phyloP scores from a whole-genome alignment of 257 asterid species.

The Solanum infundibuliforme region DNA sequence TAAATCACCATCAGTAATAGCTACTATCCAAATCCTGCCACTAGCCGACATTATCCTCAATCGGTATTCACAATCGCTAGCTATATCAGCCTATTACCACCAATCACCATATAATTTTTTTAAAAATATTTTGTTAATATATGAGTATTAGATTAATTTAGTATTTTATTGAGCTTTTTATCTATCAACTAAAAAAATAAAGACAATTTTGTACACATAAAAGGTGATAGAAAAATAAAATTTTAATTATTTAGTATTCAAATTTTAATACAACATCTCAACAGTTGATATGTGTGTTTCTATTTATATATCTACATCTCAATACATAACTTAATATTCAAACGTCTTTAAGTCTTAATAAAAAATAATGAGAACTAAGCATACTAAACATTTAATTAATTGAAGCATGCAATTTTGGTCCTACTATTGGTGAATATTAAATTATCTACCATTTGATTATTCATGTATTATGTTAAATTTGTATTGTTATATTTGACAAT shows the following conservation, averaged over 20 bases:
- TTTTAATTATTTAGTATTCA: background rate
- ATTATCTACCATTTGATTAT: background rate
- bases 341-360: too few relatives aligned
- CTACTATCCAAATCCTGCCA: background rate
- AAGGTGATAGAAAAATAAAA: background rate
- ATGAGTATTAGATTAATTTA: background rate
- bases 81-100: background rate
- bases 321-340: too few relatives aligned
- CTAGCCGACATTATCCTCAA: background rate
- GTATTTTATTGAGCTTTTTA: too few relatives aligned
- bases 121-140: too few relatives aligned
- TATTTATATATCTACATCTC: background rate
- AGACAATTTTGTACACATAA: too few relatives aligned
- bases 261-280: background rate
- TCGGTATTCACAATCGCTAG: too few relatives aligned
- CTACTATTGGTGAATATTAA: background rate
- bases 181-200: too few relatives aligned
- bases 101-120: too few relatives aligned
- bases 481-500: too few relatives aligned
- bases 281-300: too few relatives aligned
- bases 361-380: background rate
- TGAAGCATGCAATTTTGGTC: background rate
- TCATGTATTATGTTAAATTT: background rate
- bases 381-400: background rate
- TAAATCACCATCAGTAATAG: background rate